Percentiles rank a stretch among this genome's conserved stretches.
These are phyloP conservation scores for Hyaloperonospora arabidopsidis DNA, from an alignment of 352 stramenopile species.

Conservation along the genomic window DNA sequence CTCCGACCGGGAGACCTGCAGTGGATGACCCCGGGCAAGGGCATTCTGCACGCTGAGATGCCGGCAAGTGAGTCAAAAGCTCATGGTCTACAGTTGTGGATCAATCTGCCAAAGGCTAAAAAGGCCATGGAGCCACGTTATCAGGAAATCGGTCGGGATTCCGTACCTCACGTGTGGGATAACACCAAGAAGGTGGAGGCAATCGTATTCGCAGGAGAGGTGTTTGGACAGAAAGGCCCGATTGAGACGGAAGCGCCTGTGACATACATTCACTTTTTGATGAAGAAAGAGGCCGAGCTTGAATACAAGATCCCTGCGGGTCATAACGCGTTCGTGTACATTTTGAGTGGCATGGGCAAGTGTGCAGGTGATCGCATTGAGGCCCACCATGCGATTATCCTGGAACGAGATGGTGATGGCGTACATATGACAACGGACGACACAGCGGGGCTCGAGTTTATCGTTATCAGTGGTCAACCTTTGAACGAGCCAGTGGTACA, in stretches of 20 bases:
- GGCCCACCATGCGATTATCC: conserved; percentile 37
- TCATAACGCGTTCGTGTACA: conserved; percentile 44
- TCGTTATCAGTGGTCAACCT: conserved; percentile 48
- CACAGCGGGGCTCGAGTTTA: conserved; percentile 39
- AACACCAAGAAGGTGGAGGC: conserved; percentile 34
- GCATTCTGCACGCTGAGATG: conserved; percentile 53
- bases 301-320: conserved; percentile 32
- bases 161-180: conserved; percentile 33
- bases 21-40: conserved; percentile 50
- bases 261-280: conserved; percentile 49
- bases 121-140: conserved; percentile 50
- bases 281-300: conserved; percentile 30
- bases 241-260: conserved; percentile 41
- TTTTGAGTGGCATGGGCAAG: conserved; percentile 25
- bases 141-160: conserved; percentile 40
- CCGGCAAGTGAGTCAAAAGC: conserved; percentile 26
- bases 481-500: conserved; percentile 58
- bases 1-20: conserved; percentile 42
- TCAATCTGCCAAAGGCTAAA: conserved; percentile 36
- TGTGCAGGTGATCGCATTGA: conserved; percentile 19
- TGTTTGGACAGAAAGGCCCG: conserved; percentile 34
- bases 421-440: conserved; percentile 33
- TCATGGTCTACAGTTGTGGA: conserved; percentile 46
- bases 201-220: conserved; percentile 46
- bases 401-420: conserved; percentile 43